Evolutionary conservation across 2,329 filamentous ascomycete genomes (phyloP).

Genomic region (Metarhizium sp.): DNA sequence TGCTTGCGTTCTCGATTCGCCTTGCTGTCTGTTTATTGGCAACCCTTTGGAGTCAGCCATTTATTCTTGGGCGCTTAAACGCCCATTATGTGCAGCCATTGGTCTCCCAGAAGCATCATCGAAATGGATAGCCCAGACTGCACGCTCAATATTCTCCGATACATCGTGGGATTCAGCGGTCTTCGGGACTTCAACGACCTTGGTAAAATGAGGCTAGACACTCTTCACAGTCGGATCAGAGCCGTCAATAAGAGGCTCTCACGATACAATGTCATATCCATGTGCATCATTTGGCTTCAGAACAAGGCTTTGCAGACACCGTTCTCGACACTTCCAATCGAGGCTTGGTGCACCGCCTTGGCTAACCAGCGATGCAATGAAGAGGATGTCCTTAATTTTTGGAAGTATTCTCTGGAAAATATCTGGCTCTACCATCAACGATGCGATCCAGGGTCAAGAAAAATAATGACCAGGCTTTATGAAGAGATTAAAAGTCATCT

Average conservation of each 20-base stretch:
- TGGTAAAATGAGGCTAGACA: constrained; percentile 14
- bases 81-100: not conserved
- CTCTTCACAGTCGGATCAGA: constrained; percentile 13
- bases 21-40: not conserved
- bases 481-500: not conserved
- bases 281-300: constrained; percentile 20
- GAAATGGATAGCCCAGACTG: constrained; percentile 12
- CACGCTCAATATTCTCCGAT: constrained; percentile 12
- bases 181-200: constrained; percentile 13
- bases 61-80: not conserved
- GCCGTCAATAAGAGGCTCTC: constrained; percentile 7
- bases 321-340: not conserved
- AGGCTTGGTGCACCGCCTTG: constrained; percentile 1
- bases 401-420: not conserved
- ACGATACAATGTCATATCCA: constrained; percentile 10
- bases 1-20: not conserved
- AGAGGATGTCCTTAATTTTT: not conserved
- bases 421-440: not conserved
- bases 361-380: not conserved
- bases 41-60: not conserved
- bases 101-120: not conserved
- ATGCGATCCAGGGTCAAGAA: not conserved
- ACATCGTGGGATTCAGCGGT: constrained; percentile 14
- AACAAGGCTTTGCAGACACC: constrained; percentile 5
- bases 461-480: not conserved